Conservation (phyloP, 805 yeast species). For the Lipomyces oligophaga region DNA sequence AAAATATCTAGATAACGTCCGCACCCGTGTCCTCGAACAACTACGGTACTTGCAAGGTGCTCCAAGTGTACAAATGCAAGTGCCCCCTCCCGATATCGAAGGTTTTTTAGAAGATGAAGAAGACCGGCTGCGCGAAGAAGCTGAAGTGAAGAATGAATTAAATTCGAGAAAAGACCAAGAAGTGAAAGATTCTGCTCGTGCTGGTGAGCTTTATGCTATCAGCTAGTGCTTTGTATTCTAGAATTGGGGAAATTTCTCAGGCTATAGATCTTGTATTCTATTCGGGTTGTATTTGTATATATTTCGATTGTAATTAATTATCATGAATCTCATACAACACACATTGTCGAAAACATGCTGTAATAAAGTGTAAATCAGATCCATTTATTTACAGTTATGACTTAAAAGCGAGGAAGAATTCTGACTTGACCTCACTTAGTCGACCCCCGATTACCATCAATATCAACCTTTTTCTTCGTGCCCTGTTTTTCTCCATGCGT, state of each 20-base stretch:
- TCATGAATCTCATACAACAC: too few relatives aligned
- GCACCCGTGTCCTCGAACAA: slow-evolving; percentile 73
- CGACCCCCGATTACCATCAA: too few relatives aligned
- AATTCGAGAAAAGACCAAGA: slow-evolving; percentile 19
- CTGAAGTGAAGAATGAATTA: slow-evolving; percentile 27
- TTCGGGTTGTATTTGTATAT: too few relatives aligned
- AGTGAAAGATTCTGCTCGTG: slow-evolving; percentile 27
- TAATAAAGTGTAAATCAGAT: too few relatives aligned
- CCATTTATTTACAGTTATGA: too few relatives aligned
- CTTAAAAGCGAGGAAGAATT: too few relatives aligned
- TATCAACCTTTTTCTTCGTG: too few relatives aligned
- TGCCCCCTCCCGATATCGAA: slow-evolving; percentile 67
- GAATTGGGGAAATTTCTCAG: neutral
- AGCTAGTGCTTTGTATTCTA: neutral
- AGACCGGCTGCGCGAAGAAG: slow-evolving; percentile 36
- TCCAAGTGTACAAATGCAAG: slow-evolving; percentile 90
- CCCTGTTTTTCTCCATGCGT: too few relatives aligned
- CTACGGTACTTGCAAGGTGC: slow-evolving; percentile 80
- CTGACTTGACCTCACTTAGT: too few relatives aligned
- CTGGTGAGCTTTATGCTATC: slow-evolving; percentile 26
- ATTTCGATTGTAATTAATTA: too few relatives aligned
- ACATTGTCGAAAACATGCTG: too few relatives aligned
- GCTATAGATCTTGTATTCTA: too few relatives aligned
- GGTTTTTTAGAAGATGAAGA: slow-evolving; percentile 42
- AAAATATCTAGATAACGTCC: slow-evolving; percentile 75